phyloP scores from a whole-genome alignment of 495 filamentous ascomycete species.

The Penicillium cataractarum region DNA sequence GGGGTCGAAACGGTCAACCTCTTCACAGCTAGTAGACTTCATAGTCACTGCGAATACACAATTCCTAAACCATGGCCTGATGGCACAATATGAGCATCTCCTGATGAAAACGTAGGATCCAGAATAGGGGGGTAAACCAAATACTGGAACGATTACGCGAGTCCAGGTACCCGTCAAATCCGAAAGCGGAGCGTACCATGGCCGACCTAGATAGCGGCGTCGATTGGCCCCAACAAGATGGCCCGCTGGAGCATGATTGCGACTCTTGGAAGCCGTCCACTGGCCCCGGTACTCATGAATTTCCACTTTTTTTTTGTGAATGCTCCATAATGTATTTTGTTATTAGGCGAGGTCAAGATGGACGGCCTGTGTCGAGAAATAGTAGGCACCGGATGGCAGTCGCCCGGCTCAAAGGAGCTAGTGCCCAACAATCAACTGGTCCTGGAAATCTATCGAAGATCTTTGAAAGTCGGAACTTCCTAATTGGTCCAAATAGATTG shows the following conservation, averaged over 20 bases:
- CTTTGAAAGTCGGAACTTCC: not conserved
- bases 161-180: slow-evolving; percentile 5
- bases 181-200: slow-evolving; percentile 7
- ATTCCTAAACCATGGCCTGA: no score
- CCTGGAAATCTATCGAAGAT: slow-evolving; percentile 9
- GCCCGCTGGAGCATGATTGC: not conserved
- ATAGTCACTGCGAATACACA: no score
- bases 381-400: slow-evolving; percentile 16
- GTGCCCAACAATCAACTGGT: slow-evolving; percentile 47
- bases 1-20: slow-evolving; percentile 1
- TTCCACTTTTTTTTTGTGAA: not conserved
- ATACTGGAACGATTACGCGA: slow-evolving; percentile 1
- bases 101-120: not conserved
- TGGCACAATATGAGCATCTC: no score
- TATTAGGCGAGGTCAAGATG: not conserved
- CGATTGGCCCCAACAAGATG: slow-evolving; percentile 2
- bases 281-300: not conserved
- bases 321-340: not conserved
- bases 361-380: not conserved
- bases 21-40: not conserved
- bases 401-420: slow-evolving; percentile 33
- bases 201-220: slow-evolving; percentile 1
- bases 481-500: slow-evolving; percentile 1
- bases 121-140: not conserved
- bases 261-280: not conserved